Evolutionary conservation across 768 basidiomycete species (phyloP).

Genomic region (Pisolithus marmoratus): DNA sequence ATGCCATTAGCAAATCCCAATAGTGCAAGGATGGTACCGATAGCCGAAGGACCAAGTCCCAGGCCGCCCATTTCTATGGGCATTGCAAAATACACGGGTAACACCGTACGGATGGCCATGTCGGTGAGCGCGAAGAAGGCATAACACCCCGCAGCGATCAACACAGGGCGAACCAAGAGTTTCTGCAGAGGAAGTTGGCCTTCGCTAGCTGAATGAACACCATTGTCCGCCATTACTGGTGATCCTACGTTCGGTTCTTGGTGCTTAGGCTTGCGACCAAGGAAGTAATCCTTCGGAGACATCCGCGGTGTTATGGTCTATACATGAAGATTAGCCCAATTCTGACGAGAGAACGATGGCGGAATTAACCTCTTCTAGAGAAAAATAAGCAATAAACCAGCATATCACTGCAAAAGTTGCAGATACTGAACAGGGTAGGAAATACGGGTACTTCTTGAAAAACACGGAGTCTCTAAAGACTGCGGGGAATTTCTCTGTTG

Average conservation of each 20-base stretch:
- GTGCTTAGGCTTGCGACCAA: slow-evolving; percentile 16
- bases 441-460: slow-evolving; percentile 67
- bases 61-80: slow-evolving; percentile 67
- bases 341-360: neutral
- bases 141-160: slow-evolving; percentile 62
- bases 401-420: slow-evolving; percentile 55
- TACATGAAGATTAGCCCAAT: slow-evolving; percentile 1
- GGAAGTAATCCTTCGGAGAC: slow-evolving; percentile 23
- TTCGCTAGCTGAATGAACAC: slow-evolving; percentile 21
- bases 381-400: slow-evolving; percentile 46
- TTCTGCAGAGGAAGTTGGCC: slow-evolving; percentile 43
- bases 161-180: slow-evolving; percentile 48
- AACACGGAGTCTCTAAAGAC: slow-evolving; percentile 54
- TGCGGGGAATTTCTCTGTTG: slow-evolving; percentile 55
- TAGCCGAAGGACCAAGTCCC: slow-evolving; percentile 57
- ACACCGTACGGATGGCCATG: slow-evolving; percentile 58
- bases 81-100: slow-evolving; percentile 67
- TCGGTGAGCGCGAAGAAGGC: slow-evolving; percentile 59
- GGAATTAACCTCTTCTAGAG: slow-evolving; percentile 48
- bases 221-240: neutral
- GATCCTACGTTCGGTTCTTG: slow-evolving; percentile 11
- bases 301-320: slow-evolving; percentile 32
- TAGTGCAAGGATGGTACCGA: slow-evolving; percentile 58
- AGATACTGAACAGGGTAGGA: slow-evolving; percentile 63
- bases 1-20: slow-evolving; percentile 61